These are phyloP conservation scores for Nicotiana paniculata DNA, from an alignment of 257 asterid genomes.

Conservation along the genomic window DNA sequence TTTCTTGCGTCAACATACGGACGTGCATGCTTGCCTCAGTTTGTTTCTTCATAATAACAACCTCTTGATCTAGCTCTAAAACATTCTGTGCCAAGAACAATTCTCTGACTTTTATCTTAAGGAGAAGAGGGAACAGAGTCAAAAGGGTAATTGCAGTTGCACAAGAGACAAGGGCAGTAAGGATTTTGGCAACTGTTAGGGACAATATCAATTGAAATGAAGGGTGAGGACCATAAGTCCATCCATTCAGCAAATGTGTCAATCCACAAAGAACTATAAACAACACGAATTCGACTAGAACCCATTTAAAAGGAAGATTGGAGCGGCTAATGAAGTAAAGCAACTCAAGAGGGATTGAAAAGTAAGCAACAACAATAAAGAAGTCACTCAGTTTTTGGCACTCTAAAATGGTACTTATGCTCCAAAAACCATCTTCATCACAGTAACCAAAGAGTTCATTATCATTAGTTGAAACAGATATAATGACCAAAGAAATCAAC, in stretches of 20 bases:
- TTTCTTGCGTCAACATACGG: slow-evolving; percentile 39
- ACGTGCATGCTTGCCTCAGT: slow-evolving; percentile 43
- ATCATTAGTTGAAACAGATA: slow-evolving; percentile 28
- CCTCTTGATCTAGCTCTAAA: slow-evolving; percentile 42
- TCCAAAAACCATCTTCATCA: slow-evolving; percentile 39
- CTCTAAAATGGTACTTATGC: slow-evolving; percentile 25
- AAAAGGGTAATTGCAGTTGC: slow-evolving; percentile 44
- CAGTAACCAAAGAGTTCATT: slow-evolving; percentile 22
- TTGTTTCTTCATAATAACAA: slow-evolving; percentile 40
- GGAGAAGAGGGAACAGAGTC: slow-evolving; percentile 33
- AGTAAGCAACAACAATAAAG: slow-evolving; percentile 43
- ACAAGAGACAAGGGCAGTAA: slow-evolving; percentile 42
- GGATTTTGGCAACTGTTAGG: slow-evolving; percentile 34
- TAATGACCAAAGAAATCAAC: slow-evolving; percentile 15
- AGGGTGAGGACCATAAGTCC: slow-evolving; percentile 33
- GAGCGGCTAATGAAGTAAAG: slow-evolving; percentile 39
- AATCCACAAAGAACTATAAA: slow-evolving; percentile 44
- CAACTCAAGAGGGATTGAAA: slow-evolving; percentile 40
- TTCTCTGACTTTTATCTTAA: slow-evolving; percentile 39
- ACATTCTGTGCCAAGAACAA: slow-evolving; percentile 37
- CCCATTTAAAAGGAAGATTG: slow-evolving; percentile 45
- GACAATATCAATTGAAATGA: slow-evolving; percentile 39
- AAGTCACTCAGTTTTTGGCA: slow-evolving; percentile 38
- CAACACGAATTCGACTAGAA: slow-evolving; percentile 32
- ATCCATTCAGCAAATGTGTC: slow-evolving; percentile 38